A percentile compares a stretch with the other conserved stretches of the same genome.
Evolutionary conservation across 306 rosid species (phyloP).

Genomic region (Inga leiocalycina): DNA sequence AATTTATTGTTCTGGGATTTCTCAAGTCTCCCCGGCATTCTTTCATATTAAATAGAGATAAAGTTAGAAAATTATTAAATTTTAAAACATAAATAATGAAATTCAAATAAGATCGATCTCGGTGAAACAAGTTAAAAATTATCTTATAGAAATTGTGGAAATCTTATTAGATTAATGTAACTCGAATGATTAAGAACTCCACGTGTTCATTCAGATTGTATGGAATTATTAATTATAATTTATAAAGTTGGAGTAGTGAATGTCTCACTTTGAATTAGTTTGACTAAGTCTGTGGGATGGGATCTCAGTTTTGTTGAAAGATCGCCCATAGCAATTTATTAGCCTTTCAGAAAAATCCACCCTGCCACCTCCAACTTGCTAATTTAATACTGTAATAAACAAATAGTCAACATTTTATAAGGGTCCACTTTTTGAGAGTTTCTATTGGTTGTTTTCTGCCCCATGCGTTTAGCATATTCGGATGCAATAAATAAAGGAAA

Average conservation of each 20-base stretch:
- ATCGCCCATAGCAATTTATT: neutral
- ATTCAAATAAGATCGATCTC: too few relatives aligned
- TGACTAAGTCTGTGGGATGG: neutral
- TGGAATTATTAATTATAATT: neutral
- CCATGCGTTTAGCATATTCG: too few relatives aligned
- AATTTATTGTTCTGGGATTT: too few relatives aligned
- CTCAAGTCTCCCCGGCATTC: too few relatives aligned
- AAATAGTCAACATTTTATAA: neutral
- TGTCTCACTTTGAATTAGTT: neutral
- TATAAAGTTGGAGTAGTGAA: neutral
- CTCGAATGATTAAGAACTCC: neutral
- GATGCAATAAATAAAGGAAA: too few relatives aligned
- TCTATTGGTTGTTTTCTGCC: neutral
- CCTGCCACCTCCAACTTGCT: slow-evolving; percentile 1
- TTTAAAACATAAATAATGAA: too few relatives aligned
- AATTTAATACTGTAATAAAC: neutral
- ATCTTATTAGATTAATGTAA: neutral
- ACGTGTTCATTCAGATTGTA: neutral
- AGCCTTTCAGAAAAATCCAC: neutral
- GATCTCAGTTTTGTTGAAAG: neutral
- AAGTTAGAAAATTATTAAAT: too few relatives aligned
- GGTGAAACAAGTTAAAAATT: too few relatives aligned
- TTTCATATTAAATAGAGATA: too few relatives aligned
- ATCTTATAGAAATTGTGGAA: neutral
- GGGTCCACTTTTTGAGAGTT: neutral